Conservation (phyloP, 2,329 filamentous ascomycete species). For the Fusarium chlamydosporum region DNA sequence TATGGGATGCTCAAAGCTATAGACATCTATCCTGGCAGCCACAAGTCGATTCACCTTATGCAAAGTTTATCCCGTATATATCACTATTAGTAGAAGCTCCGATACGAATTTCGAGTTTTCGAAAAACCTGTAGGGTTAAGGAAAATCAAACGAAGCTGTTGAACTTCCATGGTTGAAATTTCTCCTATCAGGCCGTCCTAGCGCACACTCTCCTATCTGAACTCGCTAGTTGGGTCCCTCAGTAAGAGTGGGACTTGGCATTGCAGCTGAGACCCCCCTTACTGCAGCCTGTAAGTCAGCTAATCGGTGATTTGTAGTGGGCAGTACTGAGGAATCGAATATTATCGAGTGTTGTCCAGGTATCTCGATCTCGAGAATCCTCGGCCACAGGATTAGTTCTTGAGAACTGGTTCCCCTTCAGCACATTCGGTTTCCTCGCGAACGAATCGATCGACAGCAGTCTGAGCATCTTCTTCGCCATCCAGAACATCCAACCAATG, state of each 20-base stretch:
- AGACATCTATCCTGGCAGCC: not conserved
- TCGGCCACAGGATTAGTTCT: conserved; percentile 11
- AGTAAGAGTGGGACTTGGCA: conserved; percentile 16
- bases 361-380: not conserved
- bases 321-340: not conserved
- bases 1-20: not conserved
- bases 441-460: conserved; percentile 45
- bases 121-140: not conserved
- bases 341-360: conserved; percentile 1
- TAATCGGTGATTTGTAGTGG: conserved; percentile 5
- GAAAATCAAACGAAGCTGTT: conserved; percentile 26
- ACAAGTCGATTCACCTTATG: conserved; percentile 1
- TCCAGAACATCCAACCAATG: conserved; percentile 67
- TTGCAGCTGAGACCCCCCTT: conserved; percentile 1
- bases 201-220: conserved; percentile 23
- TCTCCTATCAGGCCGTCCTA: conserved; percentile 6
- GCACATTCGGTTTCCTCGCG: conserved; percentile 45
- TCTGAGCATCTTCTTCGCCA: conserved; percentile 59
- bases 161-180: conserved; percentile 24
- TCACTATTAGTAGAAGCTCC: not conserved
- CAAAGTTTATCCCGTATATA: not conserved
- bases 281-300: not conserved
- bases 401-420: conserved; percentile 45
- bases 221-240: not conserved
- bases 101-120: not conserved